Conservation (phyloP, 257 asterid genomes). For the Petrea volubilis region DNA sequence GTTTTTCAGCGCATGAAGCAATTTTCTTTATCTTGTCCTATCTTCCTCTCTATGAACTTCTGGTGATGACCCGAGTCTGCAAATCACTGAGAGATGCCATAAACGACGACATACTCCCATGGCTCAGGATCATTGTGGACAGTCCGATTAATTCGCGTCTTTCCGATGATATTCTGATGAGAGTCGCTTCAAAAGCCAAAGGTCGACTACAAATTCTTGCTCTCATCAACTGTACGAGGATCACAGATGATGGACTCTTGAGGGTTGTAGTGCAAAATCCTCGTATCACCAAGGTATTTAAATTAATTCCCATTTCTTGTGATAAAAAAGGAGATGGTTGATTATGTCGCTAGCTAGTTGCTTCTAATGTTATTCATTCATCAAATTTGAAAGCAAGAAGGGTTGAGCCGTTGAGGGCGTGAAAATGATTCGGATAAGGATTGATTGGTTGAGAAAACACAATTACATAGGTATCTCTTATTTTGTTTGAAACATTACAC, state of each 20-base stretch:
- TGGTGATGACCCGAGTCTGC: slow-evolving; percentile 56
- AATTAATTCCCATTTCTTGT: not conserved
- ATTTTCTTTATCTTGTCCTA: slow-evolving; percentile 61
- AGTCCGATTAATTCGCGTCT: slow-evolving; percentile 54
- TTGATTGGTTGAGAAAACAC: slow-evolving; percentile 37
- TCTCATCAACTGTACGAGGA: slow-evolving; percentile 51
- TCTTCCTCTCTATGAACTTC: slow-evolving; percentile 66
- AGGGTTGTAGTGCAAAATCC: slow-evolving; percentile 52
- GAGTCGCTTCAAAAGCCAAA: slow-evolving; percentile 47
- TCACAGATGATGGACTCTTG: slow-evolving; percentile 63
- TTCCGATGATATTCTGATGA: slow-evolving; percentile 44
- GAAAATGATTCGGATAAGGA: slow-evolving; percentile 30
- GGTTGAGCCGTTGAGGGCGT: not conserved
- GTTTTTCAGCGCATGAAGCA: slow-evolving; percentile 60
- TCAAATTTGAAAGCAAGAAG: not conserved
- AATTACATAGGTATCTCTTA: too few species aligned
- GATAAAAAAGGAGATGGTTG: too few species aligned
- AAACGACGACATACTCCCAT: slow-evolving; percentile 57
- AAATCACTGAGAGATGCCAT: slow-evolving; percentile 65
- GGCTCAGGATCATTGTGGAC: slow-evolving; percentile 57
- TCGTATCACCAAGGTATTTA: slow-evolving; percentile 52
- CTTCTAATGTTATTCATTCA: not conserved
- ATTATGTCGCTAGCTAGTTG: too few species aligned
- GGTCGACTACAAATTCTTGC: slow-evolving; percentile 55
- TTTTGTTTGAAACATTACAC: too few species aligned